A percentile compares a stretch with the other conserved stretches of the same genome.
Evolutionary conservation across 176 grass and related monocot genomes (phyloP).

Genomic region (Musa schizocarpa): DNA sequence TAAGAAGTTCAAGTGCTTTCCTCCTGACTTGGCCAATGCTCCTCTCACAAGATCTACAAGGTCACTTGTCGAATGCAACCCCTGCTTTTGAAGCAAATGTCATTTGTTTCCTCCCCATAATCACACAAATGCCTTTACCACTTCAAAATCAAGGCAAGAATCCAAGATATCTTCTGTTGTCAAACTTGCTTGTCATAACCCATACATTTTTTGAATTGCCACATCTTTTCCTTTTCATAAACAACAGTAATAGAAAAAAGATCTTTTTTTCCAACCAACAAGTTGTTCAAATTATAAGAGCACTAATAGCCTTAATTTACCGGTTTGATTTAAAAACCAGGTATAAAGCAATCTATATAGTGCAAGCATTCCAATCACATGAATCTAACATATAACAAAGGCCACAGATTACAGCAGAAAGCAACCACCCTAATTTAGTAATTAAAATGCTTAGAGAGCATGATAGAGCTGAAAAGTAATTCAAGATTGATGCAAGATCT

Average conservation of each 20-base stretch:
- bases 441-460: not conserved
- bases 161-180: slow-evolving; percentile 87
- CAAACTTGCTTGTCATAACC: slow-evolving; percentile 56
- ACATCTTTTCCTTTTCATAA: not conserved
- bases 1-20: slow-evolving; percentile 18
- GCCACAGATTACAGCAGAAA: not conserved
- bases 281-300: not conserved
- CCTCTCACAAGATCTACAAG: slow-evolving; percentile 66
- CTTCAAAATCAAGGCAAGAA: slow-evolving; percentile 76
- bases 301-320: not conserved
- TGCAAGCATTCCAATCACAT: not conserved
- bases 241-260: not conserved
- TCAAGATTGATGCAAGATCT: slow-evolving; percentile 6
- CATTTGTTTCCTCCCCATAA: slow-evolving; percentile 93
- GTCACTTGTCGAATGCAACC: slow-evolving; percentile 46
- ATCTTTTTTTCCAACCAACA: not conserved
- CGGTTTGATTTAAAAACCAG: not conserved
- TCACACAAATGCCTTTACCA: slow-evolving; percentile 72
- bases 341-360: not conserved
- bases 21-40: slow-evolving; percentile 38
- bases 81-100: slow-evolving; percentile 58
- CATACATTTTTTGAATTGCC: not conserved
- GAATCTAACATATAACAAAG: no score
- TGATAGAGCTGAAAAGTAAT: not conserved
- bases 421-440: not conserved